A percentile compares a stretch with the other conserved stretches of the same genome.
Evolutionary conservation across 352 stramenopile genomes (phyloP).

Genomic region (Pythium phragmiticola): DNA sequence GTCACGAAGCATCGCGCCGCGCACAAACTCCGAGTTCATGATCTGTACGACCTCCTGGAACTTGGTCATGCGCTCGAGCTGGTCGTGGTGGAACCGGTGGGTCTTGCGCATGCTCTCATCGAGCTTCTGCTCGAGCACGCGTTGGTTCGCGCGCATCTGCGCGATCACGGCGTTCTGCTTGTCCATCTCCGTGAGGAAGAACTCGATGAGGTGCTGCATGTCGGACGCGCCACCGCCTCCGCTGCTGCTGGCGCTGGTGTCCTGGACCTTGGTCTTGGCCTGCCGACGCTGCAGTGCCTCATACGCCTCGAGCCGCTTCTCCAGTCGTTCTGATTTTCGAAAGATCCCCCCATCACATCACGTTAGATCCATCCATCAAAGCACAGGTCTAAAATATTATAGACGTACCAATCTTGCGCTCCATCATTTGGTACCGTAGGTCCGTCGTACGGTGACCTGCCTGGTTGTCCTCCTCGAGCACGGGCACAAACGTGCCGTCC

Average conservation of each 20-base stretch:
- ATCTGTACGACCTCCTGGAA: constrained; percentile 40
- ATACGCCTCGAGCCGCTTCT: constrained; percentile 34
- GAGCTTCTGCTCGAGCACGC: constrained; percentile 34
- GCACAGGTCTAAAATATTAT: not conserved
- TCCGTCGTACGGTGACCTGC: constrained; percentile 9
- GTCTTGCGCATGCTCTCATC: constrained; percentile 29
- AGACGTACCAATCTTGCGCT: constrained; percentile 30
- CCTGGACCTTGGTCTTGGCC: constrained; percentile 14
- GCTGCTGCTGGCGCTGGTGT: not conserved
- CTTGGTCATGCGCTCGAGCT: constrained; percentile 32
- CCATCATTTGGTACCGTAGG: constrained; percentile 29
- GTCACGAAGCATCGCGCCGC: constrained; percentile 29
- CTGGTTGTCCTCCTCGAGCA: constrained; percentile 29
- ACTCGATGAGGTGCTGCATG: constrained; percentile 42
- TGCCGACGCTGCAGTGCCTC: constrained; percentile 28
- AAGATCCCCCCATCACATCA: constrained; percentile 6
- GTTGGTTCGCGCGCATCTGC: constrained; percentile 27
- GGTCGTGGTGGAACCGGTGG: constrained; percentile 30
- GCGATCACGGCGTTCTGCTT: constrained; percentile 37
- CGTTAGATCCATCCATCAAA: constrained; percentile 4
- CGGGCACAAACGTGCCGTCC: constrained; percentile 23
- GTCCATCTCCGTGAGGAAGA: constrained; percentile 49
- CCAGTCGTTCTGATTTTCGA: constrained; percentile 27
- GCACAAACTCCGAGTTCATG: constrained; percentile 40
- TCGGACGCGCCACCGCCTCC: constrained; percentile 7